These are phyloP conservation scores for Turnera subulata DNA, from an alignment of 345 rosid genomes.

Conservation along the genomic window DNA sequence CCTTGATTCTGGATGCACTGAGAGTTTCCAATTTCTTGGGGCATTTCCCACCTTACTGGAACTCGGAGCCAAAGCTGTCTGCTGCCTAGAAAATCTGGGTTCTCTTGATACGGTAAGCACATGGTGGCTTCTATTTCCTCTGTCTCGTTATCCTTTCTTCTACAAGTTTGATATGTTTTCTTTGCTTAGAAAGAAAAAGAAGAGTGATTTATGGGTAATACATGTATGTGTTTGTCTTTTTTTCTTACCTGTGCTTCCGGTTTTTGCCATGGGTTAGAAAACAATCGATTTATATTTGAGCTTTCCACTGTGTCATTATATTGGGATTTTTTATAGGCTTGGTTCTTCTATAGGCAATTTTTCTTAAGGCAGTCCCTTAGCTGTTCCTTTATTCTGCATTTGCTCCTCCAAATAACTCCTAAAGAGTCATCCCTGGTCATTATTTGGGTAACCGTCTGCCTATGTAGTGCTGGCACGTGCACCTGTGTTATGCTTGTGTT, in stretches of 20 bases:
- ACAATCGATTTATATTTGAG: neutral
- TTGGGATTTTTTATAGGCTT: too few relatives aligned
- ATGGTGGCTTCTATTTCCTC: neutral
- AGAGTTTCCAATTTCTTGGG: slow-evolving; percentile 84
- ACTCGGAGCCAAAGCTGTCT: slow-evolving; percentile 67
- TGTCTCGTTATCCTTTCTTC: neutral
- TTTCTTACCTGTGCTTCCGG: neutral
- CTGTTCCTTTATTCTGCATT: too few relatives aligned
- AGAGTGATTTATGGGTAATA: neutral
- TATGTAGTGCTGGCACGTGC: too few relatives aligned
- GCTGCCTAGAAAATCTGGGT: slow-evolving; percentile 77
- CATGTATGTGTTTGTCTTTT: neutral
- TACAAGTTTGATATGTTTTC: neutral
- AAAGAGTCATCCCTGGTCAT: too few relatives aligned
- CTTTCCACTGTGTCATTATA: neutral
- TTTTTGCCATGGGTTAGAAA: neutral
- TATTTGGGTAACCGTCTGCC: too few relatives aligned
- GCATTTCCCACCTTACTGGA: slow-evolving; percentile 72
- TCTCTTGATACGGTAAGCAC: slow-evolving; percentile 70
- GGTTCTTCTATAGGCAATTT: too few relatives aligned
- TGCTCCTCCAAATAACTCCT: too few relatives aligned
- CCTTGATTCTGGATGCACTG: slow-evolving; percentile 90
- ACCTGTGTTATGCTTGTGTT: too few relatives aligned
- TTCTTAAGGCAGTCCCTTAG: too few relatives aligned
- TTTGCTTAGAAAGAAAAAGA: neutral